Evolutionary conservation across 495 filamentous ascomycete genomes (phyloP), one percentile per base, ranked within the genome.

Genomic region (Penicillium fimorum): DNA sequence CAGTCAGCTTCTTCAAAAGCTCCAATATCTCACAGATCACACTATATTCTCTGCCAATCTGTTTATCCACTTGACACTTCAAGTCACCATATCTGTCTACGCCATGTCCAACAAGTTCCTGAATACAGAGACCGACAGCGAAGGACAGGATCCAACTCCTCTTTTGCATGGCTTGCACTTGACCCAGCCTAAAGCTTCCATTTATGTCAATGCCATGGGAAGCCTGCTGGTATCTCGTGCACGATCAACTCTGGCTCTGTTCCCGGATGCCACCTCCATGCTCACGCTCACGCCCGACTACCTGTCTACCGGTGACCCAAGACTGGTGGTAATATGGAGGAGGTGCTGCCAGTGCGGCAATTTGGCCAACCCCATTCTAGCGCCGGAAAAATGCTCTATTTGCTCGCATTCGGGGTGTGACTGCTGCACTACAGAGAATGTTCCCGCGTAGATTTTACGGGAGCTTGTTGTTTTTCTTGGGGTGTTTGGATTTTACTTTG

Each of bases 361-460:
- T 11, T 9, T 56, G 29, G 47, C 43, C 27, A 56, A 56, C 18
- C 54, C 54, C 0, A 37, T 6, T 10, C 29, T 56, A 5, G 54
- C 54, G 5, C 18, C 54, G 8, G 53, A 53, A 27, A 15, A 24
- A 2, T 56, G 54, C n/a, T 27, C 54, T 2, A 43, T 41, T 12
- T 56, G 54, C 27, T 33, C 54, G 13, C 54, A 56, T 37, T 10
- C 7, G n/a, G 18, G 25, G 18, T 43, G 35, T 6, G 10, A 2
- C 5, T 12, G 1, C 15, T 56, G 54, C 18, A 5, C 11, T 5
- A 44, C 15, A 13, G 54, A 44, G n/a, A 37, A 20, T 13, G 54
- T 56, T n/a, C 22, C n/a, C 10, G 4, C 11, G 5, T 38, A 18
- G 10, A 25, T 38, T 38, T 4, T 50, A 8, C 2, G 47, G 33